Base-by-base conservation (phyloP, 2,329 filamentous ascomycete species). In the Aspergillus unguis region DNA sequence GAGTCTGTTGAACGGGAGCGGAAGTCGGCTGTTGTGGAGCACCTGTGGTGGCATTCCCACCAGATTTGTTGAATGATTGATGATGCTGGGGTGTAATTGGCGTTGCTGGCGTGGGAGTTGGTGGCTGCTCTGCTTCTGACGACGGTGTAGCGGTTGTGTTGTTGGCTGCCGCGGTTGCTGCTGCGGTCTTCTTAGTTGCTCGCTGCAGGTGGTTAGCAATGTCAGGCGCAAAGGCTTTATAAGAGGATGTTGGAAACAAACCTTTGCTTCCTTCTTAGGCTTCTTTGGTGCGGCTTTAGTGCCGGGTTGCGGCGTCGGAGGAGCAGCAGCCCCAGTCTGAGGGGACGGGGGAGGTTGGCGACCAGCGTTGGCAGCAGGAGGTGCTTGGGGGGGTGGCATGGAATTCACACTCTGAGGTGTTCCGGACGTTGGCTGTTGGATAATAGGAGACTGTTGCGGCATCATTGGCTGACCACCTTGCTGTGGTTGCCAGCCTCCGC, bases 251-350 rank as follows among this genome's bases (percentile, higher is more conserved):
- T 50, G 25, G 35, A 54, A 36, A 61, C 62, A 44, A 75, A 80
- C 79, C 75, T 82, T 81, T 58, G 74, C 75, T 31, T 41, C 76
- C 55, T 81, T 79, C 60, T 81, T 80, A 5, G 71, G 69, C 73
- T 85, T 85, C 65, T 83, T 85, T 6, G 79, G 80, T 45, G 77
- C 79, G n/a, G 69, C 75, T 63, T 76, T 86, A 64, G 78, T 80
- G n/a, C 71, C 62, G 65, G 83, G 82, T 55, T 79, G 81, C 2
- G 84, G 84, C 5, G 84, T 86, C 5, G 83, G 83, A 11, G 83
- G 82, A 23, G 81, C 81, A 50, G 74, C 71, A 17, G 62, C 60
- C 40, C 65, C 68, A n/a, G 70, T 71, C 51, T 75, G 69, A 44
- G 76, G 76, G 49, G 77, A 78, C 25, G 69, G 65, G 11, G 73